phyloP scores from a whole-genome alignment of 78 protist species.

The Dictyostelium citrinum region DNA sequence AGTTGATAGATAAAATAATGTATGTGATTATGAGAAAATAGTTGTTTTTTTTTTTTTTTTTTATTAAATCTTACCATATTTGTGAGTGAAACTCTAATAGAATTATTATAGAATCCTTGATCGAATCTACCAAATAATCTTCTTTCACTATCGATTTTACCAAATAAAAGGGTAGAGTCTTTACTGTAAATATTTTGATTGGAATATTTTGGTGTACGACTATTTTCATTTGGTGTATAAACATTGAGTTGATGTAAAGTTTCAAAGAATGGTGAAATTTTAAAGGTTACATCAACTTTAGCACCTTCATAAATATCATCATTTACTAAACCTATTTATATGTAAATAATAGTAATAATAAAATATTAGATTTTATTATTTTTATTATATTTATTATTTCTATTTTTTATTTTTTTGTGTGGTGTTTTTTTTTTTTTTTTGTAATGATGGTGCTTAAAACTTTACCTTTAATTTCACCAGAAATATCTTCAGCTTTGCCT shows the following conservation, averaged over 20 bases:
- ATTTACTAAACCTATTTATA: background rate
- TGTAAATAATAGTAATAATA: background rate
- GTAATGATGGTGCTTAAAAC: background rate
- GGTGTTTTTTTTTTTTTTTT: background rate
- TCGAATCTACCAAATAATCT: background rate
- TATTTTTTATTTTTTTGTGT: background rate
- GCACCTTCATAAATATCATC: constrained; percentile 24
- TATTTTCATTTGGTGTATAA: constrained; percentile 17
- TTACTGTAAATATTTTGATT: background rate
- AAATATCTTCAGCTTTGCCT: background rate
- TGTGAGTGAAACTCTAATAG: background rate
- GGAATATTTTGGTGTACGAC: background rate
- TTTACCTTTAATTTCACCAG: background rate
- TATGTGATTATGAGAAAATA: background rate
- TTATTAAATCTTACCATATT: background rate
- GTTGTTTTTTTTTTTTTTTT: no score
- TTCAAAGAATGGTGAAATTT: background rate
- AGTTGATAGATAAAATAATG: background rate
- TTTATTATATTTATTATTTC: no score
- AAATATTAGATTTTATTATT: no score
- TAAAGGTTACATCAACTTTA: background rate
- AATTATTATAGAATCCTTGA: background rate
- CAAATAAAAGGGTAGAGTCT: background rate
- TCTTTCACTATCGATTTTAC: background rate
- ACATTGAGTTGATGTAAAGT: background rate